Evolutionary conservation across 78 protist genomes (phyloP).

Genomic region (Reticulomyxa filosa): DNA sequence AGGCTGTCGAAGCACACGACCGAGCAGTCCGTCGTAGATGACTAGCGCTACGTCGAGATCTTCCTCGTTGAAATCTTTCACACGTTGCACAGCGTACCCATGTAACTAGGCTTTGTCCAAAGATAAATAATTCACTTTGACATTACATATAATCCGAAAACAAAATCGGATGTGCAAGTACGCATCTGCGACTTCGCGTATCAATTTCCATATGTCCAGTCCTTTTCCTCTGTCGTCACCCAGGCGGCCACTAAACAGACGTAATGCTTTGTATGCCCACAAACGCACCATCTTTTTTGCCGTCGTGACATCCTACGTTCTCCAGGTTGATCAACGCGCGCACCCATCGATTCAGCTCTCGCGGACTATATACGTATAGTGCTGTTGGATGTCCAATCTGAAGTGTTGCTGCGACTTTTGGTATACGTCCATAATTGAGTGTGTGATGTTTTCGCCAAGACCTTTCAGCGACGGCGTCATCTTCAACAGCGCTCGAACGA

Average conservation of each 20-base stretch:
- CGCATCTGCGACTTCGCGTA: too few species aligned
- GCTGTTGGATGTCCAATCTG: conserved; percentile 77
- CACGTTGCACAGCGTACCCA: conserved; percentile 43
- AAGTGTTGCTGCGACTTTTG: conserved; percentile 41
- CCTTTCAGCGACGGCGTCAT: conserved; percentile 35
- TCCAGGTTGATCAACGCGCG: conserved; percentile 59
- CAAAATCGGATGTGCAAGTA: too few species aligned
- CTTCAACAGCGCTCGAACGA: conserved; percentile 66
- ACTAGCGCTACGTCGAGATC: conserved; percentile 72
- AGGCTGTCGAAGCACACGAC: conserved; percentile 74
- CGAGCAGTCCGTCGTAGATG: conserved; percentile 76
- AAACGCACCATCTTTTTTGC: conserved; percentile 58
- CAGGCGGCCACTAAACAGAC: conserved; percentile 86
- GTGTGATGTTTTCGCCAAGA: conserved; percentile 49
- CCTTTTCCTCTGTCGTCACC: conserved; percentile 47
- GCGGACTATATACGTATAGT: conserved; percentile 86
- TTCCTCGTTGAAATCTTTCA: conserved; percentile 69
- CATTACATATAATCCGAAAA: too few species aligned
- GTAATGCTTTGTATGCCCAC: conserved; percentile 80
- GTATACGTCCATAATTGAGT: conserved; percentile 82
- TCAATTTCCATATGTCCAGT: conserved; percentile 50
- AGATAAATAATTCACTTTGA: conserved; percentile 40
- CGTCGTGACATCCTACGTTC: neutral
- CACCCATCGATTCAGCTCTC: conserved; percentile 86
- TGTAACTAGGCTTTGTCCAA: conserved; percentile 51